Percentiles rank a stretch among this genome's conserved stretches.
These are phyloP conservation scores for Populus euphratica DNA, from an alignment of 345 rosid genomes.

Conservation along the genomic window DNA sequence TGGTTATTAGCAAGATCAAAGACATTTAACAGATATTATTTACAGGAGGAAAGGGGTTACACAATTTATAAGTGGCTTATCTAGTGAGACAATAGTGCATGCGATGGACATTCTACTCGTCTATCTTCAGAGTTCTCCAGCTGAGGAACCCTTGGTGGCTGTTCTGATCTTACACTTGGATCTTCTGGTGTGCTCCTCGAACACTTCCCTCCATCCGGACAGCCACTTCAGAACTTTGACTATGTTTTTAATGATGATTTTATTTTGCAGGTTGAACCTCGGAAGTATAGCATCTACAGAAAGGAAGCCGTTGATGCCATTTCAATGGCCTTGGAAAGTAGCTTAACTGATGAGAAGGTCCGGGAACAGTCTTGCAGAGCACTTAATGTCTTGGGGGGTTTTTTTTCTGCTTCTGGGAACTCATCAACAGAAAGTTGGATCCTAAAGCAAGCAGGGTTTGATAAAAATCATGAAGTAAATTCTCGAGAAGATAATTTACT, in stretches of 20 bases:
- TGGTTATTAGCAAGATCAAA: not conserved
- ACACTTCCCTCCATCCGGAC: not conserved
- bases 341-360: conserved; percentile 35
- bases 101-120: conserved; percentile 41
- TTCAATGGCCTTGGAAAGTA: conserved; percentile 34
- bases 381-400: conserved; percentile 44
- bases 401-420: conserved; percentile 36
- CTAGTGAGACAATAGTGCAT: conserved; percentile 38
- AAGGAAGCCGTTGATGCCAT: conserved; percentile 56
- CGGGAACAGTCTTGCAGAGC: conserved; percentile 46
- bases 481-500: conserved; percentile 21
- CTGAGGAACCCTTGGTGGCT: conserved; percentile 41
- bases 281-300: conserved; percentile 46
- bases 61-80: conserved; percentile 28
- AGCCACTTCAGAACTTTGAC: not conserved
- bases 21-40: not conserved
- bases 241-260: conserved; percentile 3
- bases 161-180: conserved; percentile 48
- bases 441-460: conserved; percentile 41
- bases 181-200: conserved; percentile 35
- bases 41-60: conserved; percentile 43
- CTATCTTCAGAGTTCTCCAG: conserved; percentile 41
- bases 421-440: conserved; percentile 40
- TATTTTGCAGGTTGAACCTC: conserved; percentile 40
- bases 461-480: conserved; percentile 12